Evolutionary conservation across 441 rosid species (phyloP), one percentile per base, ranked within the genome.

Genomic region (Adansonia gregorii): DNA sequence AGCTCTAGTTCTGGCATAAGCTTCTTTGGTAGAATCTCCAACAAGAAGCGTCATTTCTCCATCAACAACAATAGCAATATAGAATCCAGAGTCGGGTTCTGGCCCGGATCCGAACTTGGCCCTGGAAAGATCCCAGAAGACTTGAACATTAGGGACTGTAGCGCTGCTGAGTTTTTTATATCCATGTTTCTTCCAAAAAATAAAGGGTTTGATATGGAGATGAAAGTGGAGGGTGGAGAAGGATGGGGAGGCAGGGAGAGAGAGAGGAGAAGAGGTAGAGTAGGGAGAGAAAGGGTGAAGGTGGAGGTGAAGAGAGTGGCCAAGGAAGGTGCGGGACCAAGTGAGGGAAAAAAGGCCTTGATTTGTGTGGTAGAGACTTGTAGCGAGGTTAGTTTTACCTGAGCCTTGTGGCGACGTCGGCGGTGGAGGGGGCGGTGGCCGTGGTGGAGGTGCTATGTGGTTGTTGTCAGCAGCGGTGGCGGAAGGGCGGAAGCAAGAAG

Each of bases 31-130:
- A n/a, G 79, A 80, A 80, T 95, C 97, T 3, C 97, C 99, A 39
- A 93, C 90, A 4, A 95, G 80, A 0, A 93, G 92, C 1, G 81
- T 74, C 77, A 92, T 87, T 76, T 88, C 89, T 2, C 91, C 87
- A 55, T 92, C 90, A 17, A 87, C 89, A 2, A 91, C 83, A 1
- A 92, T 92, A 0, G 97, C 92, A 65, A 92, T 72, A 88, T 87
- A 93, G 84, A 91, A 93, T 12, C 95, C 91, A 10, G 95, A 91
- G 24, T 80, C 79, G 10, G 99, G 94, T 67, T 93, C 98, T n/a
- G 97, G 89, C 9, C 97, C 91, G 54, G 91, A 84, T 69, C 94
- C 93, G 83, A 93, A 93, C 78, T 85, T 90, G 22, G 95, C 97
- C 22, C 85, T 78, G 2, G 95, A 82, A 8, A 95, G 85, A 73